These are phyloP conservation scores for Aspergillus novofumigatus DNA, from an alignment of 2,329 filamentous ascomycete species.

Conservation along the genomic window DNA sequence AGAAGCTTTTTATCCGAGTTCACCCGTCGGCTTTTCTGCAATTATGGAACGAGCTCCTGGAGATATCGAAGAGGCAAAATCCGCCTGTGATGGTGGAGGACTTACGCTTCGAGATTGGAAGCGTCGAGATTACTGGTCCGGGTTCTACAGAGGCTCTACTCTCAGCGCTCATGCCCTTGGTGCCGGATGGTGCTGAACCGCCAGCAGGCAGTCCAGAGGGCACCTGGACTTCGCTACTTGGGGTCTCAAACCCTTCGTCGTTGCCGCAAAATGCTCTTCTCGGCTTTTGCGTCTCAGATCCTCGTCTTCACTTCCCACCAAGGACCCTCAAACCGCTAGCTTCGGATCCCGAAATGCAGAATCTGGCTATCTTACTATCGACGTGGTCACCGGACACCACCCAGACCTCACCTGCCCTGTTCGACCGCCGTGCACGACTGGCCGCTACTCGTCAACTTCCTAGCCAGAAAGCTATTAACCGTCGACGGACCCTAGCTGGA, in stretches of 20 bases:
- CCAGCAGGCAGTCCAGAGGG: slow-evolving; percentile 30
- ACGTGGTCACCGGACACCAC: slow-evolving; percentile 62
- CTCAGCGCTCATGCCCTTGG: slow-evolving; percentile 57
- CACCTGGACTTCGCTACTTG: slow-evolving; percentile 40
- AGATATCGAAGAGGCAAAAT: slow-evolving; percentile 56
- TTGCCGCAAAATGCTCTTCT: slow-evolving; percentile 68
- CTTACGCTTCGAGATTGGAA: slow-evolving; percentile 67
- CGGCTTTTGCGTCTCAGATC: slow-evolving; percentile 70
- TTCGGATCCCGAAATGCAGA: slow-evolving; percentile 31
- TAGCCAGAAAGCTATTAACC: slow-evolving; percentile 74
- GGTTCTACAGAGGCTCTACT: slow-evolving; percentile 74
- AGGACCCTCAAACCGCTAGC: slow-evolving; percentile 46
- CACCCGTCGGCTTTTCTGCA: slow-evolving; percentile 74
- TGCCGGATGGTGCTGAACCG: slow-evolving; percentile 14
- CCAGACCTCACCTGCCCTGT: slow-evolving; percentile 53
- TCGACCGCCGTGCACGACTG: slow-evolving; percentile 64
- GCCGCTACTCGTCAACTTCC: slow-evolving; percentile 63
- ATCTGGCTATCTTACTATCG: slow-evolving; percentile 59
- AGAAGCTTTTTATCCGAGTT: slow-evolving; percentile 64
- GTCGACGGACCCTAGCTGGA: slow-evolving; percentile 60
- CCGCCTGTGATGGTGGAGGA: slow-evolving; percentile 62
- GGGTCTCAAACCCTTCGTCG: slow-evolving; percentile 63
- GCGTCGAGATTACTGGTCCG: slow-evolving; percentile 67
- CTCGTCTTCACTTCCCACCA: slow-evolving; percentile 74
- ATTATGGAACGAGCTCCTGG: slow-evolving; percentile 59